Evolutionary conservation across 2,329 filamentous ascomycete genomes (phyloP), one percentile per base, ranked within the genome.

Genomic region (Ascochyta lentis): DNA sequence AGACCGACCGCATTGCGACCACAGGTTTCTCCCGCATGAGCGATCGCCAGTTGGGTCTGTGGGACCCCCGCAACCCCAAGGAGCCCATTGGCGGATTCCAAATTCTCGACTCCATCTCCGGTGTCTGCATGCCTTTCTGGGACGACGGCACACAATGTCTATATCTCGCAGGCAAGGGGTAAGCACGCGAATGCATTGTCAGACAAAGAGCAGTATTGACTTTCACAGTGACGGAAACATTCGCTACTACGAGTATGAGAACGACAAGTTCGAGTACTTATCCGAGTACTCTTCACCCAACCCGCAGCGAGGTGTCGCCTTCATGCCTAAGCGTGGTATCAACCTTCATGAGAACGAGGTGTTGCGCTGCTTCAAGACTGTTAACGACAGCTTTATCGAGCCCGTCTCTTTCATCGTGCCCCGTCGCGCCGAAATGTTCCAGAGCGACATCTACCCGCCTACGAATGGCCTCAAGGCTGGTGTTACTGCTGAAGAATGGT

Each of bases 101-200:
- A 68, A 90, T 90, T 66, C 84, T 99, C 44, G 95, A 99, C 78
- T 96, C 92, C 42, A 96, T 96, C 70, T 97, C 94, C 41, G 95
- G 95, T 75, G 93, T 99, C 57, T 96, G 92, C 84, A 97, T 99
- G 91, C 95, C 95, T 29, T 98, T 99, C 85, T 99, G 95, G 95
- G 95, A 99, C 75, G 94, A 98, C 58, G 92, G 93, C 58, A 96
- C 91, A 48, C 92, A 95, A 79, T 96, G 92, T 75, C 82, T 99
- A 71, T 99, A 97, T 78, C 85, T 99, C 73, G 95, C 95, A 69
- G 95, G 95, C 74, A 98, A 98, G 82, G 95, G 94, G 91, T 94
- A 78, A 81, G 89, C 79, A 33, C 8, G 23, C 19, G 16, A 27
- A 7, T 23, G 1, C 22, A 29, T 23, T 16, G 10, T 6, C 4